Evolutionary conservation across 805 yeast species (phyloP), one percentile per base, ranked within the genome.

Genomic region (Candida suzukii): DNA sequence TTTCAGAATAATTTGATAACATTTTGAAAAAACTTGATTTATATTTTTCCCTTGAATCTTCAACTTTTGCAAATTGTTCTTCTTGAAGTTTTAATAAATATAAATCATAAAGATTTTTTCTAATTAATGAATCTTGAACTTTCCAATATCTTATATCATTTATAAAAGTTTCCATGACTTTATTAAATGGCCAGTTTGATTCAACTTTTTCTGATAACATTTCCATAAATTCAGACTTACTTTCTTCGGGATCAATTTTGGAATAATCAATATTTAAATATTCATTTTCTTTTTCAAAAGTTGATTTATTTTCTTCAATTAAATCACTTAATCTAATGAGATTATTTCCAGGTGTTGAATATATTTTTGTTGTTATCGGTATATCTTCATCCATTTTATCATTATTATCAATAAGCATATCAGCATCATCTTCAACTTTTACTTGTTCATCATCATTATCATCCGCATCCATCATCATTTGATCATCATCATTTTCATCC

Each of bases 111-210:
- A 76, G 56, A 21, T 64, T 64, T 49, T 78, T 76, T 41, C 90
- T 72, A 47, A 68, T 63, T 16, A 80, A 51, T 0, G 95, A 71
- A 52, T 83, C 85, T 5, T 67, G 61, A 2, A 86, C 60, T 6
- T 68, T 59, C 90, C 91, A 84, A 52, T 85, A 88, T 14, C 79
- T 64, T 28, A 16, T 4, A 47, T 82, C 80, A 3, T 53, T 56
- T 16, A 83, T 70, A 43, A 83, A 74, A 16, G 63, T 60, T 19
- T 74, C 71, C 61, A 88, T 77, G 1, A 84, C 82, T 43, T 67
- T 67, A 38, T 72, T 76, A 58, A 87, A 87, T 0, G 93, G 72
- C 90, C 91, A 84, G 0, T 83, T 73, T 0, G 83, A 71, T 56
- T 82, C 88, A 3, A 88, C 86, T 8, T 69, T 61, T 30, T 71